Conservation (phyloP, 1,139 yeast species). For the Blastobotrys ciferrii region DNA sequence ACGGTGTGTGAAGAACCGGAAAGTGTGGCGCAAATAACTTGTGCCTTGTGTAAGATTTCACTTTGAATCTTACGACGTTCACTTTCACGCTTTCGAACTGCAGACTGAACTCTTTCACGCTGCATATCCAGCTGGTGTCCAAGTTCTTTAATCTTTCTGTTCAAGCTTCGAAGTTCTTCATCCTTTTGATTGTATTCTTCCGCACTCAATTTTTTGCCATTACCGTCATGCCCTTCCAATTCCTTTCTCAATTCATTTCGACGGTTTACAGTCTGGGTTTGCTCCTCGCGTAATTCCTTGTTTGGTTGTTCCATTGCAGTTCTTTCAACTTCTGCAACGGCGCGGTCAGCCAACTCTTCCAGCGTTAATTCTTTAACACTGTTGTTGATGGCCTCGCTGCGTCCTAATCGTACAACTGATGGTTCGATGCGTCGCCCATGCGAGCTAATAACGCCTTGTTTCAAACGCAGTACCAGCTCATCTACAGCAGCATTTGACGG, state of each 20-base stretch:
- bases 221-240: slow-evolving; percentile 29
- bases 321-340: slow-evolving; percentile 47
- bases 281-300: slow-evolving; percentile 54
- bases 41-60: slow-evolving; percentile 70
- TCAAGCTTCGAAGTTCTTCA: slow-evolving; percentile 46
- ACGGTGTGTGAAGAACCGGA: slow-evolving; percentile 95
- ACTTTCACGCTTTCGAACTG: slow-evolving; percentile 71
- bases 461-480: slow-evolving; percentile 84
- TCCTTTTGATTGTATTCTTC: slow-evolving; percentile 29
- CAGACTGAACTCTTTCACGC: slow-evolving; percentile 62
- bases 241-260: slow-evolving; percentile 49
- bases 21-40: slow-evolving; percentile 85
- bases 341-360: slow-evolving; percentile 80
- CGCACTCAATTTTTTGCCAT: slow-evolving; percentile 29
- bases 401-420: slow-evolving; percentile 81
- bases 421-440: slow-evolving; percentile 63
- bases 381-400: slow-evolving; percentile 83
- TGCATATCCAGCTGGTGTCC: slow-evolving; percentile 75
- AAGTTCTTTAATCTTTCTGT: slow-evolving; percentile 60
- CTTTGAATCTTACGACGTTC: slow-evolving; percentile 75
- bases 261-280: slow-evolving; percentile 50
- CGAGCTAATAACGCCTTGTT: slow-evolving; percentile 59
- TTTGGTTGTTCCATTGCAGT: slow-evolving; percentile 36
- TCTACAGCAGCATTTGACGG: slow-evolving; percentile 99
- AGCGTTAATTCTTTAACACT: slow-evolving; percentile 80